Conservation (phyloP, 192 early-diverging fungal species). For the Funneliformis geosporum region DNA sequence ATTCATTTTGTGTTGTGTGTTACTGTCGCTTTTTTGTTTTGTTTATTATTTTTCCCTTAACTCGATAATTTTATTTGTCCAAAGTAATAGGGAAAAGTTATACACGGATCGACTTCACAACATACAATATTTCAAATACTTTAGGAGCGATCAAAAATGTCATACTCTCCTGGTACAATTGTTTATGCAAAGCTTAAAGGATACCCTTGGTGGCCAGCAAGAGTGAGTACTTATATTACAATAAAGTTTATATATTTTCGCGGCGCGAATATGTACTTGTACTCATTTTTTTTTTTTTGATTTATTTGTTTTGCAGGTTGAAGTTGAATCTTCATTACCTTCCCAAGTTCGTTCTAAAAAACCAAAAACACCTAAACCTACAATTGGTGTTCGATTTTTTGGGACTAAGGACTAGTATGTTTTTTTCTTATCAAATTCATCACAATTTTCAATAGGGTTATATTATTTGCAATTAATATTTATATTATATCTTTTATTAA, state of each 20-base stretch:
- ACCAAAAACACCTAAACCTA: conserved; percentile 39
- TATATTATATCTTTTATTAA: background rate
- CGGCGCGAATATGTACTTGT: background rate
- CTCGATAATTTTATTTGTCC: background rate
- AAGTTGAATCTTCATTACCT: conserved; percentile 42
- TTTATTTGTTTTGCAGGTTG: conserved; percentile 35
- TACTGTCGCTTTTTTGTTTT: background rate
- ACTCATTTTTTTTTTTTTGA: background rate
- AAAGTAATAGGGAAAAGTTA: background rate
- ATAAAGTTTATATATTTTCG: background rate
- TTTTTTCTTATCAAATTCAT: background rate
- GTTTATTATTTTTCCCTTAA: background rate
- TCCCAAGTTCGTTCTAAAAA: conserved; percentile 42
- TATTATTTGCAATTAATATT: background rate
- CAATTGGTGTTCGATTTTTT: conserved; percentile 48
- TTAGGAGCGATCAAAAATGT: background rate
- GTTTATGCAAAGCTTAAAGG: conserved; percentile 64
- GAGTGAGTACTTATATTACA: conserved; percentile 44
- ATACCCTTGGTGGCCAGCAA: conserved; percentile 65
- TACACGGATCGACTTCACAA: background rate
- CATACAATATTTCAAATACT: background rate
- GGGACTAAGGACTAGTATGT: conserved; percentile 52
- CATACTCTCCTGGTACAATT: conserved; percentile 50
- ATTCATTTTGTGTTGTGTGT: background rate
- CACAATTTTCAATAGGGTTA: background rate